Conservation (phyloP, 768 basidiomycete species). For the Russula sp. region DNA sequence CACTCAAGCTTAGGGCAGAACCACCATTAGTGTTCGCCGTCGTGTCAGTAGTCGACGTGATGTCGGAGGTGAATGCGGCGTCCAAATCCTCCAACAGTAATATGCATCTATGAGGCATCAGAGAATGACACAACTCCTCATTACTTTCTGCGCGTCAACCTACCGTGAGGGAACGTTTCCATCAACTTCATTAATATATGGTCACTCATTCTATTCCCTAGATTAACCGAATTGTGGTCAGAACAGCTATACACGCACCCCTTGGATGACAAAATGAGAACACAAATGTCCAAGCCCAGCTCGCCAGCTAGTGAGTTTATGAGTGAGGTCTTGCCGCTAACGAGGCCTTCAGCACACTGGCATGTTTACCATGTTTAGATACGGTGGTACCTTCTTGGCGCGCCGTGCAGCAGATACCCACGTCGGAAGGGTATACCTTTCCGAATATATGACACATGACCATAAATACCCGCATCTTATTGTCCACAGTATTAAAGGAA, state of each 20-base stretch:
- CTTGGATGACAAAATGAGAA: constrained; percentile 83
- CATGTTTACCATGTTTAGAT: constrained; percentile 3
- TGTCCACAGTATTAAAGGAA: constrained; percentile 3
- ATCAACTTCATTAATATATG: constrained; percentile 82
- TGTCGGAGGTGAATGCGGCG: constrained; percentile 69
- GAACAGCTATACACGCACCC: constrained; percentile 49
- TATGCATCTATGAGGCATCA: constrained; percentile 61
- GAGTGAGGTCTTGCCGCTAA: constrained; percentile 79
- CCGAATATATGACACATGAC: constrained; percentile 11
- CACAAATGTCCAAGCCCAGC: constrained; percentile 86
- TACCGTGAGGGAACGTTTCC: constrained; percentile 84
- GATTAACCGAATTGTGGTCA: constrained; percentile 20
- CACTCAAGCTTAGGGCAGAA: constrained; percentile 80
- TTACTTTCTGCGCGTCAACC: constrained; percentile 26
- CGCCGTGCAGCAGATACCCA: constrained; percentile 81
- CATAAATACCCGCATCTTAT: constrained; percentile 1
- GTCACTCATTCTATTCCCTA: constrained; percentile 71
- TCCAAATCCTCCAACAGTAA: constrained; percentile 93
- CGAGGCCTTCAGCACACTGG: constrained; percentile 30
- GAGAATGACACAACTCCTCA: constrained; percentile 21
- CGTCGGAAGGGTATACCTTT: constrained; percentile 86
- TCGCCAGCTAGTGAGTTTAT: constrained; percentile 84
- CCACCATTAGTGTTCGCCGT: constrained; percentile 49
- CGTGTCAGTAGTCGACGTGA: constrained; percentile 51
- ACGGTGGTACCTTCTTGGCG: constrained; percentile 66